Evolutionary conservation across 2,329 filamentous ascomycete species (phyloP).

Genomic region (Diaporthe humulicola): DNA sequence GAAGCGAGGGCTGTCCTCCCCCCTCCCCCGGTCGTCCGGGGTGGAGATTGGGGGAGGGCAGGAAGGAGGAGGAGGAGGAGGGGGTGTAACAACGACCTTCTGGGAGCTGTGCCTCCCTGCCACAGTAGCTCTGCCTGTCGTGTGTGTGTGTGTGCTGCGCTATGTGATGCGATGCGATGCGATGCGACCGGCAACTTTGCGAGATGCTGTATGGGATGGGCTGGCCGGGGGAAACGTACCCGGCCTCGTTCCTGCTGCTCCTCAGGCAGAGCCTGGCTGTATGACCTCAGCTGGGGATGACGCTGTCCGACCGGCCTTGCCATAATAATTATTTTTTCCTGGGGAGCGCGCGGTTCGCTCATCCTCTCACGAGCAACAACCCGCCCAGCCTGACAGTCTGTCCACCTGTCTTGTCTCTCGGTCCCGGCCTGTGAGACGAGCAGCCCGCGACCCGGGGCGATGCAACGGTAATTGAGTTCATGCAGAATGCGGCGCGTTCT

Average conservation of each 20-base stretch:
- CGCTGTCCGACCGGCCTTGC: neutral
- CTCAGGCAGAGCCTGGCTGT: conserved; percentile 8
- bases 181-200: conserved; percentile 25
- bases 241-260: neutral
- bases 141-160: conserved; percentile 4
- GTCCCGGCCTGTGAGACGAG: neutral
- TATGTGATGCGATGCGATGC: conserved; percentile 31
- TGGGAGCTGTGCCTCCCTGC: conserved; percentile 13
- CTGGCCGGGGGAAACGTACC: neutral
- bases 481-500: conserved; percentile 26
- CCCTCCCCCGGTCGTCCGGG: neutral
- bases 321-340: neutral
- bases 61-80: neutral
- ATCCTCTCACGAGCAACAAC: neutral
- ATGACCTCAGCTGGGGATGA: neutral
- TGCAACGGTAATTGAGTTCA: conserved; percentile 36
- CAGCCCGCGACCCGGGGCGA: conserved; percentile 25
- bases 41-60: neutral
- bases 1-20: neutral
- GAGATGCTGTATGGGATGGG: neutral
- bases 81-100: conserved; percentile 5
- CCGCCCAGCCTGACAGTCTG: too few relatives aligned
- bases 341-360: neutral
- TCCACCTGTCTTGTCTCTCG: neutral
- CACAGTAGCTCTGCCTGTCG: conserved; percentile 1